Evolutionary conservation across 1,284 basidiomycete genomes (phyloP).

Genomic region (Leucoagaricus sp.): DNA sequence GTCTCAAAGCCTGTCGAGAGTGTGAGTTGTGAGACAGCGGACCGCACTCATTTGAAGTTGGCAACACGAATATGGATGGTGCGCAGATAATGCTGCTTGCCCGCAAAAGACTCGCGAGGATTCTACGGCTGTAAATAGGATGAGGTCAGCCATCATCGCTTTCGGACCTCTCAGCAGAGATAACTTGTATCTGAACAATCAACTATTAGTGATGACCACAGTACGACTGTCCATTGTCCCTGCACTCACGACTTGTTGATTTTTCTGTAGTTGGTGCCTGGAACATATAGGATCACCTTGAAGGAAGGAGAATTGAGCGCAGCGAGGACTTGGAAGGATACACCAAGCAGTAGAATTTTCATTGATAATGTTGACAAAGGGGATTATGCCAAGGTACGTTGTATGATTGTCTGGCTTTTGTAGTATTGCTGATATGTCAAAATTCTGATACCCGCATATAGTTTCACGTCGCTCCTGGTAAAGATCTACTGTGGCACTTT

Average conservation of each 20-base stretch:
- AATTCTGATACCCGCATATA: too few relatives aligned
- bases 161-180: too few relatives aligned
- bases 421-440: neutral
- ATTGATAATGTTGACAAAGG: constrained; percentile 1
- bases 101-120: neutral
- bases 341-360: constrained; percentile 3
- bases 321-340: neutral
- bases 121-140: neutral
- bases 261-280: neutral
- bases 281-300: neutral
- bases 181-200: too few relatives aligned
- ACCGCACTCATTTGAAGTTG: neutral
- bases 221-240: neutral
- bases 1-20: too few relatives aligned
- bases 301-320: neutral
- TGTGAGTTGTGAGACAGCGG: neutral
- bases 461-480: neutral
- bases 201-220: too few relatives aligned
- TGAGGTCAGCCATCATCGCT: too few relatives aligned
- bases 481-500: neutral
- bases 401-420: neutral
- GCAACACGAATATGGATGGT: neutral
- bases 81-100: neutral
- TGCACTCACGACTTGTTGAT: neutral
- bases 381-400: neutral